These are phyloP conservation scores for Acephala macrosclerotiorum DNA, from an alignment of 2,329 filamentous ascomycete species.

Conservation along the genomic window DNA sequence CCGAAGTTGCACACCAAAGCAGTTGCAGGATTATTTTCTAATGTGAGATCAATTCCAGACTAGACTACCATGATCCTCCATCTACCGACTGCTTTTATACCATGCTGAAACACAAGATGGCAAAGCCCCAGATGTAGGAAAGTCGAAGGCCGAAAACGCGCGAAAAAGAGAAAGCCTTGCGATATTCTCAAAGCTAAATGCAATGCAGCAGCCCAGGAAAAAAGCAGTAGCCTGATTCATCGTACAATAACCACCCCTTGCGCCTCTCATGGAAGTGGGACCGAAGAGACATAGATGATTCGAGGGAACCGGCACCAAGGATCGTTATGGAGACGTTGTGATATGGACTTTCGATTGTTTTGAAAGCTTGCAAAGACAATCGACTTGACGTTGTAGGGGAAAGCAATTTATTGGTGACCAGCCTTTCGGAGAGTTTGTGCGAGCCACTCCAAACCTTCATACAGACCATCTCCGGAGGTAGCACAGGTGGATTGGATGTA, in stretches of 20 bases:
- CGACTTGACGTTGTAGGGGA: constrained; percentile 26
- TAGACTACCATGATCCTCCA: constrained; percentile 47
- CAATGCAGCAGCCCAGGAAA: constrained; percentile 41
- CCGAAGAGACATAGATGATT: constrained; percentile 45
- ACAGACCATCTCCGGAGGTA: constrained; percentile 98
- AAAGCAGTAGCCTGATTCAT: constrained; percentile 42
- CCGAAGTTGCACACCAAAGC: neutral
- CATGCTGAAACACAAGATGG: constrained; percentile 45
- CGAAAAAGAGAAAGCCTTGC: constrained; percentile 36
- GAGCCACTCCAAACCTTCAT: constrained; percentile 97
- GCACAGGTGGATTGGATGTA: constrained; percentile 99
- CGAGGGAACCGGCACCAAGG: constrained; percentile 42
- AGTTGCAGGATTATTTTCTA: constrained; percentile 35
- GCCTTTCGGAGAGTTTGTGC: constrained; percentile 83
- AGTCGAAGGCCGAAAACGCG: constrained; percentile 37
- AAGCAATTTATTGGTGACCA: constrained; percentile 63
- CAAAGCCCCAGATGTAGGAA: constrained; percentile 42
- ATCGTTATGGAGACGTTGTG: constrained; percentile 40
- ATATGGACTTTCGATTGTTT: constrained; percentile 44
- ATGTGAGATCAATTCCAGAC: constrained; percentile 47
- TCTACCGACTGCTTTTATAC: constrained; percentile 47
- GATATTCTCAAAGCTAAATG: constrained; percentile 35
- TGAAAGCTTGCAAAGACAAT: constrained; percentile 40
- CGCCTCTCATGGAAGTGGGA: constrained; percentile 45
- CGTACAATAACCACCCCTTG: constrained; percentile 47